Evolutionary conservation across 257 asterid genomes (phyloP).

Genomic region (Gardenia jasminoides): DNA sequence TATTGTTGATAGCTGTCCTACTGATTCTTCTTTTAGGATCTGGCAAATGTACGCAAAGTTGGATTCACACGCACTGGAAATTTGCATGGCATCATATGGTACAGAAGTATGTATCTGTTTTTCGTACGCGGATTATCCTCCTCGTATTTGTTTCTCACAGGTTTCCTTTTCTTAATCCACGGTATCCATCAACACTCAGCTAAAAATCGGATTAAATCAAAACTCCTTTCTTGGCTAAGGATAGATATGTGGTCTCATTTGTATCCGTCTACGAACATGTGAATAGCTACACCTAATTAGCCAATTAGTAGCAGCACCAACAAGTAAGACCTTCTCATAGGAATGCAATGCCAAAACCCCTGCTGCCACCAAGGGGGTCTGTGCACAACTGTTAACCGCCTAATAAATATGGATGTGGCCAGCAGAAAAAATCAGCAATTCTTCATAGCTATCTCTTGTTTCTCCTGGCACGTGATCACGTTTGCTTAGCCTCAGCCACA

Average conservation of each 20-base stretch:
- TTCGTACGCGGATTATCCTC: too few relatives aligned
- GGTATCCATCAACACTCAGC: neutral
- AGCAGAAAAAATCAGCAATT: neutral
- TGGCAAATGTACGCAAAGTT: neutral
- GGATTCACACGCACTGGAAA: neutral
- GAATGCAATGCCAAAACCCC: neutral
- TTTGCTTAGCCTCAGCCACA: neutral
- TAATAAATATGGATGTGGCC: slow-evolving; percentile 8
- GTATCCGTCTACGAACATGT: neutral
- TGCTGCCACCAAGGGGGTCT: neutral
- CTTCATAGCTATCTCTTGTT: neutral
- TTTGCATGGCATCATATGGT: too few relatives aligned
- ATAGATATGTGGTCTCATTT: neutral
- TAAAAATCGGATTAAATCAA: too few relatives aligned
- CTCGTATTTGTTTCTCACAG: neutral
- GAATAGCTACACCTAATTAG: neutral
- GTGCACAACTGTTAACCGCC: slow-evolving; percentile 3
- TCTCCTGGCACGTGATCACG: neutral
- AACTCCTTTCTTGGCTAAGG: neutral
- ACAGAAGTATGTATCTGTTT: too few relatives aligned
- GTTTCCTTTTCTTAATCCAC: neutral
- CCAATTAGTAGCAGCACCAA: neutral
- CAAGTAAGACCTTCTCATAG: neutral
- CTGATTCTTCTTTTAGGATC: too few relatives aligned
- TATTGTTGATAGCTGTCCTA: neutral